phyloP scores from a whole-genome alignment of 768 basidiomycete genomes.

The Suillus bovinus region DNA sequence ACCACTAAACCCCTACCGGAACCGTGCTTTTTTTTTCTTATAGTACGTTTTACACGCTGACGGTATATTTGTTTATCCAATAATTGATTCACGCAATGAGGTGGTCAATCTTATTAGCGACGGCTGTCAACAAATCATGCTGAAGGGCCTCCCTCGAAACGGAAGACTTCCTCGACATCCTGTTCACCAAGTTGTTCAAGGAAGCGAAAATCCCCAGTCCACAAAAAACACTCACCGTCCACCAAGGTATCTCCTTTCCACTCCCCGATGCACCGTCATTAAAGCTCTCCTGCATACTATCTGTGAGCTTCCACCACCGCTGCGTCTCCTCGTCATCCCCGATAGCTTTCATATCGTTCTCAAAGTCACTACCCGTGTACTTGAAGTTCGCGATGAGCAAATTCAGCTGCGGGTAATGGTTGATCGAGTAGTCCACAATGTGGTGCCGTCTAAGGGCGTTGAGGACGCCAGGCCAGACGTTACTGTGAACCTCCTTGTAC shows the following conservation, averaged over 20 bases:
- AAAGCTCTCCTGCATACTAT: constrained; percentile 77
- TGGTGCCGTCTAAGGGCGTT: constrained; percentile 60
- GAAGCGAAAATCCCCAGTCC: neutral
- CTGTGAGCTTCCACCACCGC: constrained; percentile 73
- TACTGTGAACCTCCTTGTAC: constrained; percentile 59
- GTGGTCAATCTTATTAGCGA: neutral
- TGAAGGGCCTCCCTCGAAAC: constrained; percentile 51
- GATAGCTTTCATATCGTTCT: constrained; percentile 63
- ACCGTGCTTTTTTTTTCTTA: too few relatives aligned
- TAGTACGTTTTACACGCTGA: too few relatives aligned
- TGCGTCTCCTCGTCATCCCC: constrained; percentile 67
- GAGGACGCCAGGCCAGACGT: constrained; percentile 71
- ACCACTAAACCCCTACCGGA: too few relatives aligned
- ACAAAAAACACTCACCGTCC: constrained; percentile 40
- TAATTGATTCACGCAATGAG: neutral
- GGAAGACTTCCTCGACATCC: constrained; percentile 67
- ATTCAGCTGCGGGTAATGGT: constrained; percentile 59
- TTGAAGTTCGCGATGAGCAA: constrained; percentile 82
- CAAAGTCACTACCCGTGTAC: constrained; percentile 67
- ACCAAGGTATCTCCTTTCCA: constrained; percentile 69
- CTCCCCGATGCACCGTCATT: constrained; percentile 70
- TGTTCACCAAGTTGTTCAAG: constrained; percentile 19
- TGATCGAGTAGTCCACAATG: constrained; percentile 76
- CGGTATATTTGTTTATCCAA: neutral
- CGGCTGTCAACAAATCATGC: constrained; percentile 8